Evolutionary conservation across 495 filamentous ascomycete genomes (phyloP).

Genomic region (Geopyxis carbonaria): DNA sequence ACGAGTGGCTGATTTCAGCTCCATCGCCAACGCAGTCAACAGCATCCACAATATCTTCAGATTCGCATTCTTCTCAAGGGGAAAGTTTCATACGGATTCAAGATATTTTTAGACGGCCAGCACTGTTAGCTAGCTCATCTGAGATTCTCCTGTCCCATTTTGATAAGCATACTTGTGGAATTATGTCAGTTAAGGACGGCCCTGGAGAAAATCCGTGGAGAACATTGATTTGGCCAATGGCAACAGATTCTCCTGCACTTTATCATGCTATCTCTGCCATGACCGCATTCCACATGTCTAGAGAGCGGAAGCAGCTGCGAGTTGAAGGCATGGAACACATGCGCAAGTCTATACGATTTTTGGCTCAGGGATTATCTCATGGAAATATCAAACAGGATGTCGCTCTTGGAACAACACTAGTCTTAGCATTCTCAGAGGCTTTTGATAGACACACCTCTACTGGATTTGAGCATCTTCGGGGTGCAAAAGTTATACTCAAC

Average conservation of each 20-base stretch:
- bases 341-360: conserved; percentile 42
- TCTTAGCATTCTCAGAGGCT: conserved; percentile 58
- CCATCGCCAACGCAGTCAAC: conserved; percentile 3
- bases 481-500: conserved; percentile 48
- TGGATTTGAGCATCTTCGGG: conserved; percentile 55
- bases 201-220: conserved; percentile 62
- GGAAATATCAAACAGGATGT: conserved; percentile 45
- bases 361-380: conserved; percentile 36
- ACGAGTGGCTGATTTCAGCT: no score
- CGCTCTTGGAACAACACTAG: conserved; percentile 56
- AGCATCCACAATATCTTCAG: conserved; percentile 10
- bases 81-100: conserved; percentile 10
- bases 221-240: conserved; percentile 56
- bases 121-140: conserved; percentile 33
- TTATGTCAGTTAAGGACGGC: conserved; percentile 60
- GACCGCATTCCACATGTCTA: conserved; percentile 58
- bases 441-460: conserved; percentile 65
- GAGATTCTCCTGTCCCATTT: conserved; percentile 54
- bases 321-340: conserved; percentile 58
- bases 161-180: conserved; percentile 55
- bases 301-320: conserved; percentile 38
- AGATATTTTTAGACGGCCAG: conserved; percentile 32
- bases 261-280: conserved; percentile 60
- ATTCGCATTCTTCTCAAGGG: conserved; percentile 14
- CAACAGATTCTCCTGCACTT: conserved; percentile 47